phyloP scores from a whole-genome alignment of 352 stramenopile genomes.

The Thalassiosira livingstoniorum region DNA sequence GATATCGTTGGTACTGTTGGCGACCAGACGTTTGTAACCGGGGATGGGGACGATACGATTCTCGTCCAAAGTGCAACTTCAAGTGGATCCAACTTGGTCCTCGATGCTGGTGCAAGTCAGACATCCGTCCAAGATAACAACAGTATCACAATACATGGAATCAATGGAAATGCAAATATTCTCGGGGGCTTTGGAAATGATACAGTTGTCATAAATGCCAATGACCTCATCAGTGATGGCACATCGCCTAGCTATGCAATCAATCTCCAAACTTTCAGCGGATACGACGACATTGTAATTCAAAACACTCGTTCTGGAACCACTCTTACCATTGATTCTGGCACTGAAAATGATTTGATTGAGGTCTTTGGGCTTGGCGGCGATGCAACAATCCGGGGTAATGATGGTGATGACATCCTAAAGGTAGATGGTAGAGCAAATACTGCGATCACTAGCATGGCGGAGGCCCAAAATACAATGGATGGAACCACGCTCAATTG shows the following conservation, averaged over 20 bases:
- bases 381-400: conserved; percentile 22
- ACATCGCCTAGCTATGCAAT: background rate
- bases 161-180: too few species aligned
- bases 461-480: conserved; percentile 4
- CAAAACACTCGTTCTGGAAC: too few species aligned
- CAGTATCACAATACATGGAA: too few species aligned
- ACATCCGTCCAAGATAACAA: conserved; percentile 21
- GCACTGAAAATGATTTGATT: conserved; percentile 15
- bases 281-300: too few species aligned
- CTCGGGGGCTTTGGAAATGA: background rate
- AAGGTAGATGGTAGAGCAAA: conserved; percentile 21
- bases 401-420: conserved; percentile 16
- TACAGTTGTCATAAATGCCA: conserved; percentile 11
- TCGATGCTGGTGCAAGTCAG: conserved; percentile 13
- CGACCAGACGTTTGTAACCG: conserved; percentile 6
- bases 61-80: conserved; percentile 12
- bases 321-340: conserved; percentile 17
- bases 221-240: conserved; percentile 3
- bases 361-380: conserved; percentile 27
- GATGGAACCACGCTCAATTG: conserved; percentile 20
- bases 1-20: conserved; percentile 23
- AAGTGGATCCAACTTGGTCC: background rate
- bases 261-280: too few species aligned
- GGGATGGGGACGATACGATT: conserved; percentile 8
- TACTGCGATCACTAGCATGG: background rate